phyloP scores from a whole-genome alignment of 805 yeast genomes.

The Candida silvicultrix region DNA sequence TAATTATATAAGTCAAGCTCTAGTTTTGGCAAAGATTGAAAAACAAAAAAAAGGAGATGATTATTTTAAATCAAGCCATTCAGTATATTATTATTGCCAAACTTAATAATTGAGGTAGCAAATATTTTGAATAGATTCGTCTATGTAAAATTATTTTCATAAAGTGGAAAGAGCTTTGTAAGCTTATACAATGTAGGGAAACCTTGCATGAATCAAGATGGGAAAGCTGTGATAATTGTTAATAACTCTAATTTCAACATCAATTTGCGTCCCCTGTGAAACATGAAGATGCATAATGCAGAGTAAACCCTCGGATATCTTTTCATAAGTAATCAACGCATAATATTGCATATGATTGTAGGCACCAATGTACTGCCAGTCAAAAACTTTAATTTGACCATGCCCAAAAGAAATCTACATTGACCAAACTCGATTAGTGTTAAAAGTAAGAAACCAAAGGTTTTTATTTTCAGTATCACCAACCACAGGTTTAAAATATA shows the following conservation, averaged over 20 bases:
- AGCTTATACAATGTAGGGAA: neutral
- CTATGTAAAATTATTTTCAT: too few relatives aligned
- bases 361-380: neutral
- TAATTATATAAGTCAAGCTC: too few relatives aligned
- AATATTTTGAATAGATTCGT: too few relatives aligned
- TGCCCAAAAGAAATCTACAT: neutral
- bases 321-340: neutral
- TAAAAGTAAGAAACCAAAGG: neutral
- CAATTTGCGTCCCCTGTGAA: neutral
- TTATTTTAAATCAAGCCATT: too few relatives aligned
- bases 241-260: neutral
- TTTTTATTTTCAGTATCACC: neutral
- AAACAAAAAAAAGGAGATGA: too few relatives aligned
- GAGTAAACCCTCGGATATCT: neutral
- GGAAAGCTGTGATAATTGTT: neutral
- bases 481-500: neutral
- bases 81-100: too few relatives aligned
- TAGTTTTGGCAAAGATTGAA: too few relatives aligned
- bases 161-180: neutral
- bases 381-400: neutral
- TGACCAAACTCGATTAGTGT: neutral
- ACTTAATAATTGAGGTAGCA: too few relatives aligned
- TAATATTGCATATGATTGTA: neutral
- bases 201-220: neutral
- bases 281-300: neutral